A percentile compares a stretch with the other conserved stretches of the same genome.
These are phyloP conservation scores for Candida anglica DNA, from an alignment of 805 yeast genomes.

Conservation along the genomic window DNA sequence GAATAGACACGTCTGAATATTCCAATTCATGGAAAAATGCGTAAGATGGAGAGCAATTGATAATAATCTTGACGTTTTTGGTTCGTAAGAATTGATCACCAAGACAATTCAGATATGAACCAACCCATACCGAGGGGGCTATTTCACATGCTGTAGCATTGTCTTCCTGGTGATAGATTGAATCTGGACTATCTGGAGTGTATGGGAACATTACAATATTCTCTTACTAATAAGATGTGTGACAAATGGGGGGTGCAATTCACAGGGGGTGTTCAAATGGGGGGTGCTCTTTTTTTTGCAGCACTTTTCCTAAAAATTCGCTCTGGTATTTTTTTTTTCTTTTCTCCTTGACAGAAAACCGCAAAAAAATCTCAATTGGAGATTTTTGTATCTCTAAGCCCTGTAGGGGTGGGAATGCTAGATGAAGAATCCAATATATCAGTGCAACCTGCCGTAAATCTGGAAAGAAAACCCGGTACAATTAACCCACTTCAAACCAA, in stretches of 20 bases:
- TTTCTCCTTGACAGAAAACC: neutral
- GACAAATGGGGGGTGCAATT: neutral
- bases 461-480: too few relatives aligned
- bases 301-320: neutral
- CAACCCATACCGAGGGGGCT: slow-evolving; percentile 27
- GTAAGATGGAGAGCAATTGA: slow-evolving; percentile 34
- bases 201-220: slow-evolving; percentile 1
- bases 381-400: too few relatives aligned
- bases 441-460: too few relatives aligned
- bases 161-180: slow-evolving; percentile 1
- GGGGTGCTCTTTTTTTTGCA: too few relatives aligned
- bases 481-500: too few relatives aligned
- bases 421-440: too few relatives aligned
- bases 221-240: neutral
- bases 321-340: too few relatives aligned
- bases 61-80: slow-evolving; percentile 31
- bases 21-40: slow-evolving; percentile 25
- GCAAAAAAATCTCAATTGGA: neutral
- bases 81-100: slow-evolving; percentile 12
- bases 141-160: slow-evolving; percentile 22
- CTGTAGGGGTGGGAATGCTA: too few relatives aligned
- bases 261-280: too few relatives aligned
- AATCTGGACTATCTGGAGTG: slow-evolving; percentile 4
- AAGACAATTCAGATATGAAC: slow-evolving; percentile 14
- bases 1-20: slow-evolving; percentile 14